A percentile compares a stretch with the other conserved stretches of the same genome.
phyloP scores from a whole-genome alignment of 371 early-diverging fungal species.

The Mucor velutinosus region DNA sequence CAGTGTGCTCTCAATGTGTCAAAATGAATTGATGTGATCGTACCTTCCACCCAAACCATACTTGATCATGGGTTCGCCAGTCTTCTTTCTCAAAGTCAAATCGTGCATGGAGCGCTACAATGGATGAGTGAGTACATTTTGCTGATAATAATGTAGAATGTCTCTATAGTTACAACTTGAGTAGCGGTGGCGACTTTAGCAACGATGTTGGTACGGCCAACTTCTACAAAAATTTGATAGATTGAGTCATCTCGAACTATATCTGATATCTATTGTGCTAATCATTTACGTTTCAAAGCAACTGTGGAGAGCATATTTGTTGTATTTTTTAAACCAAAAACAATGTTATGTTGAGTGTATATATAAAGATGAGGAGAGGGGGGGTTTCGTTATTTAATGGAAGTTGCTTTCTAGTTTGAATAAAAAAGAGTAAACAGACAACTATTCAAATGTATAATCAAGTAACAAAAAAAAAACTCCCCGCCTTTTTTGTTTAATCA shows the following conservation, averaged over 20 bases:
- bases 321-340: neutral
- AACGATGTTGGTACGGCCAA: slow-evolving; percentile 32
- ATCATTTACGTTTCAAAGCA: slow-evolving; percentile 29
- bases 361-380: slow-evolving; percentile 5
- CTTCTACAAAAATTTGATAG: slow-evolving; percentile 23
- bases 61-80: slow-evolving; percentile 68
- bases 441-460: neutral
- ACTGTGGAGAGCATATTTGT: slow-evolving; percentile 25
- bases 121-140: neutral
- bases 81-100: slow-evolving; percentile 67
- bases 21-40: neutral
- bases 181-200: slow-evolving; percentile 22
- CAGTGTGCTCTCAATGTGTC: neutral
- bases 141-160: neutral
- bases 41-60: slow-evolving; percentile 77
- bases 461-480: neutral
- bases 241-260: neutral
- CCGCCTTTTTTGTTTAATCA: neutral
- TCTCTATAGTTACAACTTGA: slow-evolving; percentile 31
- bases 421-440: neutral
- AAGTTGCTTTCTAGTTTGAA: neutral
- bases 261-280: neutral
- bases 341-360: neutral
- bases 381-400: slow-evolving; percentile 2
- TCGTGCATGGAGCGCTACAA: slow-evolving; percentile 68